A percentile compares a stretch with the other conserved stretches of the same genome.
Evolutionary conservation across 768 basidiomycete genomes (phyloP).

Genomic region (Auriscalpium microsporum): DNA sequence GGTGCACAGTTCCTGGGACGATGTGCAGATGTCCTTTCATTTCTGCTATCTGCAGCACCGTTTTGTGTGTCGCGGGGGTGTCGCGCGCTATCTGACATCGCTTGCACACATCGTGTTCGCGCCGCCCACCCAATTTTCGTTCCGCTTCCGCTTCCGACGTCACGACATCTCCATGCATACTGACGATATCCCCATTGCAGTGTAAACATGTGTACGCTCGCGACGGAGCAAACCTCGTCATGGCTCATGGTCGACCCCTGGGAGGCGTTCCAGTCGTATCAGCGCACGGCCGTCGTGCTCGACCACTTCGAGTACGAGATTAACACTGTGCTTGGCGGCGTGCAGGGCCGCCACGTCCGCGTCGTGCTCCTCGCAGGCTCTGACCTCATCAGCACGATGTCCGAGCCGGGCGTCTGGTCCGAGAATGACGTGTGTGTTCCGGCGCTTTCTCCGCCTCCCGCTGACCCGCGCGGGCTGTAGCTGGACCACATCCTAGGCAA

Average conservation of each 20-base stretch:
- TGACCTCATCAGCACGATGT: slow-evolving; percentile 96
- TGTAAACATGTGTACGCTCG: slow-evolving; percentile 82
- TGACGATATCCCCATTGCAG: slow-evolving; percentile 32
- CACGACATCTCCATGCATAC: background rate
- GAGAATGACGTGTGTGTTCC: slow-evolving; percentile 73
- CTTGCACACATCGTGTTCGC: too few species aligned
- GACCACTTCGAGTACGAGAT: slow-evolving; percentile 97
- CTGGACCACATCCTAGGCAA: slow-evolving; percentile 93
- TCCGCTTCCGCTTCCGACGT: background rate
- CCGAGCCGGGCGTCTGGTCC: slow-evolving; percentile 97
- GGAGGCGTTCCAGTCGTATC: slow-evolving; percentile 94
- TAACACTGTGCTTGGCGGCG: slow-evolving; percentile 77
- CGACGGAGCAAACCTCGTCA: slow-evolving; percentile 79
- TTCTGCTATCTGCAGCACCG: background rate
- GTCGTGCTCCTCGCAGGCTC: slow-evolving; percentile 97
- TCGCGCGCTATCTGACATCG: too few species aligned
- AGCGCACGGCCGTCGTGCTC: slow-evolving; percentile 92
- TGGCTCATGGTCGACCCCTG: slow-evolving; percentile 98
- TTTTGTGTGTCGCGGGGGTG: background rate
- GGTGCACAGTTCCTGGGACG: too few species aligned
- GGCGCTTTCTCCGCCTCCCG: slow-evolving; percentile 3
- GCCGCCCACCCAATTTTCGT: background rate
- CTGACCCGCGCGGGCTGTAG: slow-evolving; percentile 32
- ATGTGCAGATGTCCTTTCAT: too few species aligned
- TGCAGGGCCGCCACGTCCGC: slow-evolving; percentile 61